Evolutionary conservation across 2,329 filamentous ascomycete species (phyloP).

Genomic region (Xylaria digitata): DNA sequence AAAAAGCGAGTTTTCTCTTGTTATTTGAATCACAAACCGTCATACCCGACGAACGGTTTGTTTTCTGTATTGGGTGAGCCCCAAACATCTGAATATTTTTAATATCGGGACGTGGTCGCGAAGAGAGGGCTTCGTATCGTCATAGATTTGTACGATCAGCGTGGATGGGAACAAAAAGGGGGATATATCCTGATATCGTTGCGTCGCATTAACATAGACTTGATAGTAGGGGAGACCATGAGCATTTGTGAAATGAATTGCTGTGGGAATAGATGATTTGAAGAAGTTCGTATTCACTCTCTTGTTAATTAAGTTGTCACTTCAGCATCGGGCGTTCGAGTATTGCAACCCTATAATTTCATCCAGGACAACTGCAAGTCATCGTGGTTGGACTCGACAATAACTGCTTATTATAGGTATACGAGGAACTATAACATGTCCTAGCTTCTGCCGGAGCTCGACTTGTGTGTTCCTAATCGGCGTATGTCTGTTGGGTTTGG

Average conservation of each 20-base stretch:
- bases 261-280: slow-evolving; percentile 11
- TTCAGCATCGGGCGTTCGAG: no score
- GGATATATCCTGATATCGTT: slow-evolving; percentile 42
- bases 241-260: neutral
- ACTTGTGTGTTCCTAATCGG: neutral
- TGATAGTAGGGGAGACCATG: slow-evolving; percentile 2
- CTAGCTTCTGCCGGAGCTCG: neutral
- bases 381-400: neutral
- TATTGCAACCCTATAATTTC: neutral
- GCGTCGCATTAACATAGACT: slow-evolving; percentile 31
- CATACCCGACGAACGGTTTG: neutral
- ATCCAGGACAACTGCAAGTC: no score
- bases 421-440: neutral
- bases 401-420: neutral
- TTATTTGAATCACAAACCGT: neutral
- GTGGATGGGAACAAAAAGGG: slow-evolving; percentile 30
- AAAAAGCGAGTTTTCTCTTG: slow-evolving; percentile 9
- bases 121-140: neutral
- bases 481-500: neutral
- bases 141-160: slow-evolving; percentile 18
- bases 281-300: slow-evolving; percentile 2
- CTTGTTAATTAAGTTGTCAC: no score
- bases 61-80: slow-evolving; percentile 8
- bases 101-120: slow-evolving; percentile 7
- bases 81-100: neutral